phyloP scores from a whole-genome alignment of 2,329 filamentous ascomycete species.

The Zopfia rhizophila region DNA sequence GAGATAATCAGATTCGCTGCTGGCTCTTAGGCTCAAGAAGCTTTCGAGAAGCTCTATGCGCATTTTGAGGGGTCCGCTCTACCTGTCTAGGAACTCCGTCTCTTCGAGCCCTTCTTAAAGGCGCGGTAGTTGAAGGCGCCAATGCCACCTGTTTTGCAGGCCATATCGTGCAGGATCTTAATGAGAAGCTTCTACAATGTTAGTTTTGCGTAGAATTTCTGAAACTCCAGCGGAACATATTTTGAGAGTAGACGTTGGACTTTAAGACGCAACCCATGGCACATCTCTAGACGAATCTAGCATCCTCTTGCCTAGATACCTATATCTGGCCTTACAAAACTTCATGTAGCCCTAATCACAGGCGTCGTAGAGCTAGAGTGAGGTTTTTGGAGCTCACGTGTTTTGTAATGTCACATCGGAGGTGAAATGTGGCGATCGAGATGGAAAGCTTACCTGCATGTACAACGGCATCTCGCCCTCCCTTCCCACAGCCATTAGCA shows the following conservation, averaged over 20 bases:
- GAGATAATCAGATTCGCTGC: constrained; percentile 8
- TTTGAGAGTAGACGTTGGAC: too few species aligned
- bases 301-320: too few species aligned
- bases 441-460: constrained; percentile 22
- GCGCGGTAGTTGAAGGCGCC: constrained; percentile 17
- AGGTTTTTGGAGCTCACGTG: too few species aligned
- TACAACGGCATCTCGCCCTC: constrained; percentile 25
- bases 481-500: constrained; percentile 29
- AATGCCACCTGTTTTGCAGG: constrained; percentile 8
- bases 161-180: constrained; percentile 27
- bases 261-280: too few species aligned
- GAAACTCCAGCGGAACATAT: too few species aligned
- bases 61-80: constrained; percentile 20
- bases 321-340: too few species aligned
- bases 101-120: constrained; percentile 15
- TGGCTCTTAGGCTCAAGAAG: constrained; percentile 15
- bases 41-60: constrained; percentile 26
- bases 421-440: too few species aligned
- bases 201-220: too few species aligned
- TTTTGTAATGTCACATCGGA: too few species aligned
- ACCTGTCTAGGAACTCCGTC: constrained; percentile 9
- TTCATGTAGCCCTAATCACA: too few species aligned
- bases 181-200: constrained; percentile 17
- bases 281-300: too few species aligned
- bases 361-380: too few species aligned